Base-by-base conservation (phyloP, 192 early-diverging fungal species). In the Coemansia sp. region DNA sequence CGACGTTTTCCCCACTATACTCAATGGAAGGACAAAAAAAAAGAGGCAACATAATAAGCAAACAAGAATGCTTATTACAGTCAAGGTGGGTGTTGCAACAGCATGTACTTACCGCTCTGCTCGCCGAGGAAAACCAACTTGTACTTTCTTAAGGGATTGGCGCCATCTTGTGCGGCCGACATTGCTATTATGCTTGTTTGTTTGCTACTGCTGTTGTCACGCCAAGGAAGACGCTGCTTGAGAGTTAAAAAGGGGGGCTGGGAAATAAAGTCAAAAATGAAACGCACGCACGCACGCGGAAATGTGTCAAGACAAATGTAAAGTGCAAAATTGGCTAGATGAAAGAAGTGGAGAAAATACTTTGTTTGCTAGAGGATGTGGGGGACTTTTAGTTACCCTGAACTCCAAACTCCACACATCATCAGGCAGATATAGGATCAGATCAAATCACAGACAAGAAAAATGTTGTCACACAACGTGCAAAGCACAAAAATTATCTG, bases 91-190 rank as follows among this genome's bases (percentile, higher is more conserved):
- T 12, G 44, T 20, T 62, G 1, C 10, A 34, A 9, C 38, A n/a
- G 20, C 44, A 63, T 27, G 31, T 33, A 67, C 79, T 78, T 91
- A 98, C 97, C 97, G 80, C 95, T 96, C 81, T 99, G 98, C 73
- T 98, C 97, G 73, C 98, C 98, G 31, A 99, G 89, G 78, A 99
- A 99, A 38, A 99, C 98, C 36, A 99, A 93, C 86, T 99, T 99
- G 87, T 95, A 98, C 83, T 98, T 97, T 75, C 88, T 87, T 60
- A 92, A 84, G 33, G 91, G 89, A 76, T 89, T 92, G 51, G 76
- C 66, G 68, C 76, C 76, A 57, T 83, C 80, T 54, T 79, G 75
- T 66, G 73, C 64, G 13, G 75, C 78, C 59, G 71, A 70, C 72
- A 75, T 81, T 67, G 67, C 40, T 73, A 41, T 42, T 62, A 10